Base-by-base conservation (phyloP, 2,329 filamentous ascomycete species). In the Amauroascus verrucosus region DNA sequence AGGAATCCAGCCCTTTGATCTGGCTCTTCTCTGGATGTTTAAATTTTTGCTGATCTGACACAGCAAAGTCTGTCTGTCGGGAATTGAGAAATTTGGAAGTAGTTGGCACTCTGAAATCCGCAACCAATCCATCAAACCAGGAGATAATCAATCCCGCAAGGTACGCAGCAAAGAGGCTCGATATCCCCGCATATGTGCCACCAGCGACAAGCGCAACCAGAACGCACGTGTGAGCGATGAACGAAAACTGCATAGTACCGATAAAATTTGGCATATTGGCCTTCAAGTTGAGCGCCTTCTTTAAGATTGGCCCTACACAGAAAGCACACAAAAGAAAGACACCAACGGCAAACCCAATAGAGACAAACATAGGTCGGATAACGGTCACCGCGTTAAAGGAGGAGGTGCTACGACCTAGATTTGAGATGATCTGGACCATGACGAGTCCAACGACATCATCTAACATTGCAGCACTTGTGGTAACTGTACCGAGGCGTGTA, bases 401-500 rank as follows among this genome's bases (percentile, higher is more conserved):
- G 6, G 30, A 14, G 3, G 28, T 13, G 16, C 14, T 18, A 11
- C n/a, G n/a, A 14, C 48, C 76, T 0, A 91, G 71, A 45, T 82
- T 83, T 0, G 83, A 79, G 20, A 93, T 83, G 44, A 91, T 77
- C 59, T 87, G 80, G 0, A 88, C 83, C 79, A 91, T 85, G 6
- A 90, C 79, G 8, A 91, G 70, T 0, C 85, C 86, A 1, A 86
- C 77, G 0, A 91, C 82, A 67, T 93, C 86, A 63, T 93, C 87
- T 70, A 93, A 79, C 79, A 93, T 86, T 0, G 86, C 87, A 0
- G 85, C 86, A 55, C 79, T 83, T 1, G 80, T 79, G 0, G 89
- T 73, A 0, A 93, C 78, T 7, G 69, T 81, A 54, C 70, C 87
- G 0, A 83, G 64, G 1, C 79, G 69, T 7, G 76, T 81, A 1